These are phyloP conservation scores for Zymoseptoria tritici DNA, from an alignment of 2,329 filamentous ascomycete species.

Conservation along the genomic window DNA sequence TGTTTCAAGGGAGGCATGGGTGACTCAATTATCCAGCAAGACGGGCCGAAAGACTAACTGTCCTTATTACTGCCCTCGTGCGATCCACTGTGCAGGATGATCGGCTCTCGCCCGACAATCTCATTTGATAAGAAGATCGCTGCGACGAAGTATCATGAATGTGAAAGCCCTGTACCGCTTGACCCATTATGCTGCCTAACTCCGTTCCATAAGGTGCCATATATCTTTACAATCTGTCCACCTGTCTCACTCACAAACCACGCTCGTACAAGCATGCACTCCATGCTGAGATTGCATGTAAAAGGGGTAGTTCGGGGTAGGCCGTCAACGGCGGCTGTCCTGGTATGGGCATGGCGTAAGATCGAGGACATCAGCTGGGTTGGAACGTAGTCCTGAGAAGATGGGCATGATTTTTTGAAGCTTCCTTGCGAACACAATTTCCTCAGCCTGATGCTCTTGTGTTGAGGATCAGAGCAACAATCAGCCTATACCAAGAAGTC, in stretches of 20 bases:
- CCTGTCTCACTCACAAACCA: background rate
- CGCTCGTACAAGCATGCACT: background rate
- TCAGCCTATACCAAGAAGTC: constrained; percentile 52
- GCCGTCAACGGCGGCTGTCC: too few relatives aligned
- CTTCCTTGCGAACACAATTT: background rate
- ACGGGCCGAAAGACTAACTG: too few relatives aligned
- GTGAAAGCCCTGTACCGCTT: background rate
- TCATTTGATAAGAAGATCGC: too few relatives aligned
- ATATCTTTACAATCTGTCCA: constrained; percentile 2
- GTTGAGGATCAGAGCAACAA: constrained; percentile 89
- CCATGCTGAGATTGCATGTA: background rate
- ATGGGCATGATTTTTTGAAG: background rate
- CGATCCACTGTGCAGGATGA: too few relatives aligned
- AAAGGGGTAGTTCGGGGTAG: background rate
- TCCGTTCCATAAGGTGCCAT: background rate
- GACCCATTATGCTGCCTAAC: background rate
- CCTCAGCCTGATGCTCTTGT: constrained; percentile 38
- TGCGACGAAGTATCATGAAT: too few relatives aligned
- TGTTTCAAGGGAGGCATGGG: too few relatives aligned
- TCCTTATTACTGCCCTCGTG: too few relatives aligned
- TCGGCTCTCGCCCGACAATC: too few relatives aligned
- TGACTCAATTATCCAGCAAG: too few relatives aligned
- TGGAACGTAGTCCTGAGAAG: too few relatives aligned
- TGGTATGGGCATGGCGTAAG: too few relatives aligned
- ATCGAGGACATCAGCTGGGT: too few relatives aligned